These are phyloP conservation scores for Leccinellum albellum DNA, from an alignment of 768 basidiomycete genomes.

Conservation along the genomic window DNA sequence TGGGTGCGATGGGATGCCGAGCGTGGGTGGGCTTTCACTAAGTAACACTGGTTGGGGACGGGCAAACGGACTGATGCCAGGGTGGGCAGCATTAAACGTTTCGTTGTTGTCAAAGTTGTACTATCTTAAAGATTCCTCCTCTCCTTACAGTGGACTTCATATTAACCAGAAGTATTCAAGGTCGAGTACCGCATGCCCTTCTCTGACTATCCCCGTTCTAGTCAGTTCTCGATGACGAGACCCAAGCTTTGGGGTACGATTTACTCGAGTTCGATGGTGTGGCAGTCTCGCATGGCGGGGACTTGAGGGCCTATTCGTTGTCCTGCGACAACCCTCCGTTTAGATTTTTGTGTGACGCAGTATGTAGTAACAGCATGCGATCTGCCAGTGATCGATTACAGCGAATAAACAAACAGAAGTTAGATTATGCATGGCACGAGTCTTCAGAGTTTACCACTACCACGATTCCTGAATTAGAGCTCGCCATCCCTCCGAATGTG, in stretches of 20 bases:
- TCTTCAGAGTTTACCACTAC: neutral
- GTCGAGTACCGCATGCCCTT: neutral
- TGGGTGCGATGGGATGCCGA: neutral
- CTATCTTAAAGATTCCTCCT: constrained; percentile 1
- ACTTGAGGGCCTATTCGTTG: too few species aligned
- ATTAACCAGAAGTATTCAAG: constrained; percentile 11
- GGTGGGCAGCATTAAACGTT: constrained; percentile 12
- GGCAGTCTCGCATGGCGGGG: too few species aligned
- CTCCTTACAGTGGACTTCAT: constrained; percentile 16
- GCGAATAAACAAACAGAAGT: too few species aligned
- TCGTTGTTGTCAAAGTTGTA: constrained; percentile 17
- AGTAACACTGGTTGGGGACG: neutral
- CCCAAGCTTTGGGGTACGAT: neutral
- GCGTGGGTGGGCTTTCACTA: neutral
- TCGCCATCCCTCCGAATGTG: too few species aligned
- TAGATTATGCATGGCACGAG: too few species aligned
- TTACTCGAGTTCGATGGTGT: neutral
- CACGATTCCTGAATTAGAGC: neutral
- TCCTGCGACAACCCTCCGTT: too few species aligned
- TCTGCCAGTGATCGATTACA: too few species aligned
- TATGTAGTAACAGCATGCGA: too few species aligned
- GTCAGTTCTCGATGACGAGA: neutral
- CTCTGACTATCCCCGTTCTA: neutral
- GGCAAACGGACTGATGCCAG: constrained; percentile 1
- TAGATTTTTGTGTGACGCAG: neutral